Evolutionary conservation across 306 rosid species (phyloP).

Genomic region (Pyrus pyrifolia): DNA sequence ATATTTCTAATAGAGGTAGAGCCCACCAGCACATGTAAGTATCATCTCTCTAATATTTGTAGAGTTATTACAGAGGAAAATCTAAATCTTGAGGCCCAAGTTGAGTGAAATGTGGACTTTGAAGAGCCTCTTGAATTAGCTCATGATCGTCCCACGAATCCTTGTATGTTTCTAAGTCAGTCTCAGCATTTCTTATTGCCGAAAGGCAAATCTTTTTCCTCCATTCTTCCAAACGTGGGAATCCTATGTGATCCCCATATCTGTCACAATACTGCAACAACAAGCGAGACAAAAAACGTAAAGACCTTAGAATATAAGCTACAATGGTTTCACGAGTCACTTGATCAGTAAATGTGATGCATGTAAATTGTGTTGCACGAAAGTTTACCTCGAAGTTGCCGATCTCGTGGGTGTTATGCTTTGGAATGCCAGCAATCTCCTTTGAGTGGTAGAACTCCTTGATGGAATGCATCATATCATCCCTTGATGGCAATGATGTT

Average conservation of each 20-base stretch:
- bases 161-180: conserved; percentile 67
- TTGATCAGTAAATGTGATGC: not conserved
- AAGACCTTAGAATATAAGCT: conserved; percentile 7
- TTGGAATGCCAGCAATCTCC: conserved; percentile 70
- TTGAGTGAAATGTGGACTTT: conserved; percentile 85
- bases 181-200: conserved; percentile 31
- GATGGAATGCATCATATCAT: conserved; percentile 85
- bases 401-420: conserved; percentile 64
- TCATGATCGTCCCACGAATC: conserved; percentile 74
- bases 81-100: conserved; percentile 37
- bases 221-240: conserved; percentile 86
- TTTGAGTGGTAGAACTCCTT: conserved; percentile 66
- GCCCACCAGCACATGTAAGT: no score
- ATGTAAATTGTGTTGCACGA: not conserved
- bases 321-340: not conserved
- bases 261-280: conserved; percentile 70
- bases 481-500: conserved; percentile 73
- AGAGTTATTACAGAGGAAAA: conserved; percentile 18
- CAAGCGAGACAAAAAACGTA: not conserved
- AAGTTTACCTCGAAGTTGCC: conserved; percentile 61
- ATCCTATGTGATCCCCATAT: conserved; percentile 59
- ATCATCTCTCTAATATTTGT: no score
- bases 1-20: no score
- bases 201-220: conserved; percentile 59
- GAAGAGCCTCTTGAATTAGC: conserved; percentile 63